Conservation (phyloP, 352 stramenopile genomes). For the Phytophthora citricola region DNA sequence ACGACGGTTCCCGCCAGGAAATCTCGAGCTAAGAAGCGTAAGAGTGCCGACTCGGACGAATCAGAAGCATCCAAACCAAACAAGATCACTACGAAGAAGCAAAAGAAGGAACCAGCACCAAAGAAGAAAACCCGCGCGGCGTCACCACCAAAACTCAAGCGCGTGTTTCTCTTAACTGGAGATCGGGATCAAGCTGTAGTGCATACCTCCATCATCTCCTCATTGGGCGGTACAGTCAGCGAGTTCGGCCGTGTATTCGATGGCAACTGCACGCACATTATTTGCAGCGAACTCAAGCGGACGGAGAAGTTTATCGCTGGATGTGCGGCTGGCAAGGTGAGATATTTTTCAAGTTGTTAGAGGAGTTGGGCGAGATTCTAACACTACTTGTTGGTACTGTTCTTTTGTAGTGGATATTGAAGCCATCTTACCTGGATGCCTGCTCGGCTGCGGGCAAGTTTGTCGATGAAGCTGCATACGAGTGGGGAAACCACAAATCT, state of each 20-base stretch:
- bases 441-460: slow-evolving; percentile 70
- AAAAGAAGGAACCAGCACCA: slow-evolving; percentile 32
- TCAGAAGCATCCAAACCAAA: slow-evolving; percentile 13
- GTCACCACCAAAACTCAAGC: slow-evolving; percentile 26
- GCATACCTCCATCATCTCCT: slow-evolving; percentile 81
- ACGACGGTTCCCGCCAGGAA: slow-evolving; percentile 29
- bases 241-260: slow-evolving; percentile 76
- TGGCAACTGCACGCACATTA: slow-evolving; percentile 80
- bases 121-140: slow-evolving; percentile 10
- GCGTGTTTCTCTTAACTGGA: slow-evolving; percentile 78
- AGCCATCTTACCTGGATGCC: slow-evolving; percentile 80
- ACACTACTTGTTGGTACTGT: slow-evolving; percentile 14
- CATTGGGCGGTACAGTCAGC: slow-evolving; percentile 68
- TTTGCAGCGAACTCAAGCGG: slow-evolving; percentile 87
- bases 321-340: slow-evolving; percentile 83
- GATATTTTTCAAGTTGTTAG: neutral
- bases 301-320: slow-evolving; percentile 90
- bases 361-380: slow-evolving; percentile 2
- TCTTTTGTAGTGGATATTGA: slow-evolving; percentile 78
- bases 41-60: slow-evolving; percentile 25
- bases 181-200: slow-evolving; percentile 72
- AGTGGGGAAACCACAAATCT: slow-evolving; percentile 66
- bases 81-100: slow-evolving; percentile 33
- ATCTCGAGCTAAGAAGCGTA: slow-evolving; percentile 39
- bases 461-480: slow-evolving; percentile 72